A percentile compares a stretch with the other conserved stretches of the same genome.
These are phyloP conservation scores for Besnoitia besnoiti DNA, from an alignment of 169 alveolate genomes.

Conservation along the genomic window DNA sequence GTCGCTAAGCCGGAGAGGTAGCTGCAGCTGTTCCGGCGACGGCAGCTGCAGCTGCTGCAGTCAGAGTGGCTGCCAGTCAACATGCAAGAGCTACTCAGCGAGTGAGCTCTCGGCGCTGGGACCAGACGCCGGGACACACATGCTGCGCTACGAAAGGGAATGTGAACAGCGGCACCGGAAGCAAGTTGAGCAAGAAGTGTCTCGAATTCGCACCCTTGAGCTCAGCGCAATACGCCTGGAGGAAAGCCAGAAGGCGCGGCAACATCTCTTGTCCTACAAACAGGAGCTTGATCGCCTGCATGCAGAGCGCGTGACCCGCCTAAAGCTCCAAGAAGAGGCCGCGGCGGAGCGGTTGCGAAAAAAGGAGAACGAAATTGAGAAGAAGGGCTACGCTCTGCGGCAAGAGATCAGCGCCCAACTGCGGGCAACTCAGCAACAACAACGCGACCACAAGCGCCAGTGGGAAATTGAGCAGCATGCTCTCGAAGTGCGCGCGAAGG, in stretches of 20 bases:
- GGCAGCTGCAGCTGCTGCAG: constrained; percentile 3
- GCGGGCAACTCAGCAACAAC: constrained; percentile 25
- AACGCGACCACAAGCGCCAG: constrained; percentile 29
- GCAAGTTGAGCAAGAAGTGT: neutral
- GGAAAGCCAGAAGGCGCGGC: constrained; percentile 1
- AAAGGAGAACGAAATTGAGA: neutral
- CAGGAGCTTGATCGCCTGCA: constrained; percentile 6
- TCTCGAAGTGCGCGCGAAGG: constrained; percentile 13
- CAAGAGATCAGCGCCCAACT: constrained; percentile 36
- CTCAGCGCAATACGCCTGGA: constrained; percentile 1
- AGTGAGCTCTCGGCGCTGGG: neutral
- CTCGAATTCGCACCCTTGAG: neutral
- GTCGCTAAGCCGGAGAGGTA: neutral
- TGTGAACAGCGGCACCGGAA: neutral
- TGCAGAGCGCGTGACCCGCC: neutral
- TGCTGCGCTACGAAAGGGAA: constrained; percentile 27
- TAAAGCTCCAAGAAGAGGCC: constrained; percentile 19
- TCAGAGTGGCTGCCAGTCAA: neutral
- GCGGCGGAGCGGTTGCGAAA: constrained; percentile 8
- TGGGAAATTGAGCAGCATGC: constrained; percentile 23
- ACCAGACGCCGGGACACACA: neutral
- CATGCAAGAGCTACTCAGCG: neutral
- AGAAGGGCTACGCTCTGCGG: neutral
- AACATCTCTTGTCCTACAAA: constrained; percentile 16
- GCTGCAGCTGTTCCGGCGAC: neutral